Evolutionary conservation across 2,329 filamentous ascomycete genomes (phyloP).

Genomic region (Diaporthe sp.): DNA sequence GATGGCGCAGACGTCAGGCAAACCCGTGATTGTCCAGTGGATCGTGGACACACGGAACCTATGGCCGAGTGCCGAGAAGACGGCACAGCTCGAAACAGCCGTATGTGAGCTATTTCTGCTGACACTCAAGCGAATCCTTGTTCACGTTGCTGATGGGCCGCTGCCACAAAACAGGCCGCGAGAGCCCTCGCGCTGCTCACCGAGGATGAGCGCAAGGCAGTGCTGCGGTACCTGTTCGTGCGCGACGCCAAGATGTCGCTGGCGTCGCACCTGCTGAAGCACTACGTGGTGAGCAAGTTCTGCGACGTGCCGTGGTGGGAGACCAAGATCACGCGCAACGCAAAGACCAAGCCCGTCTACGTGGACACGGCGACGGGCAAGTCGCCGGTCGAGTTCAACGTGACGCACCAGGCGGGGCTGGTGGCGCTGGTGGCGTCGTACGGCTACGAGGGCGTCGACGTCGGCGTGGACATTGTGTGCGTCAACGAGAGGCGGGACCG

Average conservation of each 20-base stretch:
- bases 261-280: constrained; percentile 81
- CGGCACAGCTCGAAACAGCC: constrained; percentile 60
- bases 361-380: constrained; percentile 61
- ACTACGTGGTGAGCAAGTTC: constrained; percentile 73
- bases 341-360: constrained; percentile 68
- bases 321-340: constrained; percentile 69
- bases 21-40: constrained; percentile 69
- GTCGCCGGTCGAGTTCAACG: constrained; percentile 76
- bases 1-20: constrained; percentile 40
- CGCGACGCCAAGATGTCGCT: constrained; percentile 83
- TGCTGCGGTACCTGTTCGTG: constrained; percentile 75
- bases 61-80: constrained; percentile 67
- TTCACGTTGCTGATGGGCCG: background rate
- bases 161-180: constrained; percentile 59
- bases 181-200: constrained; percentile 67
- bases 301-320: constrained; percentile 72
- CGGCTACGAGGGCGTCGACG: constrained; percentile 55
- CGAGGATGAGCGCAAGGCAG: constrained; percentile 67
- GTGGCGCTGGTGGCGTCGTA: constrained; percentile 69
- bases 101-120: constrained; percentile 53
- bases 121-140: background rate
- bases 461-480: constrained; percentile 84
- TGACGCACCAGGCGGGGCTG: constrained; percentile 83
- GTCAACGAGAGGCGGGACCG: constrained; percentile 77
- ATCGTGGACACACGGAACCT: constrained; percentile 72